These are phyloP conservation scores for Colletotrichum lupini DNA, from an alignment of 2,329 filamentous ascomycete species.

Conservation along the genomic window DNA sequence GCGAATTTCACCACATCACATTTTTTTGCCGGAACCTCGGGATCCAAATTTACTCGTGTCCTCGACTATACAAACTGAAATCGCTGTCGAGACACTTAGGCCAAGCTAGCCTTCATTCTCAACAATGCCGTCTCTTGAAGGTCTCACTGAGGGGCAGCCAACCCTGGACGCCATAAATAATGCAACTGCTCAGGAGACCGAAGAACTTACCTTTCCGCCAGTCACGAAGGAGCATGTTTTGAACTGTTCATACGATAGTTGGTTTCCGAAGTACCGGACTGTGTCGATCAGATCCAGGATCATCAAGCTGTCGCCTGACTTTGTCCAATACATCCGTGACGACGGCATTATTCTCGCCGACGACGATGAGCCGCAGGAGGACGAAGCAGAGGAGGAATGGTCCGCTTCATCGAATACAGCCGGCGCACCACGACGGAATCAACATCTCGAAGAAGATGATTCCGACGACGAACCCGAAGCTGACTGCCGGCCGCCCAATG, in stretches of 20 bases:
- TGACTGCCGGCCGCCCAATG: constrained; percentile 58
- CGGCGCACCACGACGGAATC: constrained; percentile 38
- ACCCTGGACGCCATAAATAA: constrained; percentile 25
- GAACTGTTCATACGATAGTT: constrained; percentile 93
- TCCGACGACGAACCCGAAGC: constrained; percentile 62
- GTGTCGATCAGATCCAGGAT: constrained; percentile 88
- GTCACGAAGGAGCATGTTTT: constrained; percentile 88
- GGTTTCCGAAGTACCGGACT: constrained; percentile 83
- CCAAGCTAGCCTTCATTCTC: background rate
- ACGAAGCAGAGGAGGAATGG: constrained; percentile 67
- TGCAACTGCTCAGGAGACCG: constrained; percentile 33
- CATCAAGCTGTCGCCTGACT: constrained; percentile 79
- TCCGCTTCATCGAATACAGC: constrained; percentile 41
- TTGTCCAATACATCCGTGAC: constrained; percentile 87
- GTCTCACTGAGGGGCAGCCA: constrained; percentile 34
- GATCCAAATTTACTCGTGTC: too few relatives aligned
- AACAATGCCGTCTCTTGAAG: constrained; percentile 47
- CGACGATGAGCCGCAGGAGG: constrained; percentile 65
- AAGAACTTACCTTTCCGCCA: constrained; percentile 78
- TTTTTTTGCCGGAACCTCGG: background rate
- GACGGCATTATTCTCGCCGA: constrained; percentile 92
- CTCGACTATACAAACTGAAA: background rate
- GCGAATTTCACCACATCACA: background rate
- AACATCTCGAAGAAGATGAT: constrained; percentile 51
- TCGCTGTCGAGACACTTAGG: background rate